Base-by-base conservation (phyloP, 2,329 filamentous ascomycete genomes). In the Dothistroma septosporum region DNA sequence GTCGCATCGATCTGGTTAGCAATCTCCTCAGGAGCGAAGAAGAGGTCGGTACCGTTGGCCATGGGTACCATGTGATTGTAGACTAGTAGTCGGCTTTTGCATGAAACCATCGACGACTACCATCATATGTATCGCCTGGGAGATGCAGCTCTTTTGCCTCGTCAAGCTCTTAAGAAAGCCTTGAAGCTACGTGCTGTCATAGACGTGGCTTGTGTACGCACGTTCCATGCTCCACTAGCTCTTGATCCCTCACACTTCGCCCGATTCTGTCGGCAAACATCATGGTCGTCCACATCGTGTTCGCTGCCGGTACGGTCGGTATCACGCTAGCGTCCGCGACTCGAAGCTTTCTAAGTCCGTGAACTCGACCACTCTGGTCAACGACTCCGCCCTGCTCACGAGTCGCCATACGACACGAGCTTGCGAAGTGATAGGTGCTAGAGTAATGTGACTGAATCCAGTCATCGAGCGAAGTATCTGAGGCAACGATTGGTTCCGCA, bases 291-390 rank as follows among this genome's bases (percentile, higher is more conserved):
- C 59, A 61, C 59, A 61, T 61, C 10, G 59, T 61, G 44, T 61
- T 58, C 7, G 61, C 64, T 35, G 62, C 60, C 12, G 61, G 54
- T 35, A 64, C 52, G 21, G 66, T 35, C 11, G 67, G 65, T 22
- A 68, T 59, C 4, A 65, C 63, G 55, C 66, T 67, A 9, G 65
- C 65, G 66, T 69, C 67, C 49, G 61, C 66, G 21, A 69, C 60
- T 53, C 67, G 63, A 58, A 69, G 52, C 14, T 59, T 55, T 32
- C 53, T 32, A 14, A 59, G 53, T 11, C 67, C 67, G 58, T 64
- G 64, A 24, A 69, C 66, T 57, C 52, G 63, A 12, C 64, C 55
- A 55, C 62, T 53, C 16, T 57, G 52, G 55, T 69, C 64, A 21
- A 66, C 65, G 31, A 67, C 64, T 16, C 63, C 65, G 16, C 62